These are phyloP conservation scores for Calonectria leucothoes DNA, from an alignment of 2,329 filamentous ascomycete genomes.

Conservation along the genomic window DNA sequence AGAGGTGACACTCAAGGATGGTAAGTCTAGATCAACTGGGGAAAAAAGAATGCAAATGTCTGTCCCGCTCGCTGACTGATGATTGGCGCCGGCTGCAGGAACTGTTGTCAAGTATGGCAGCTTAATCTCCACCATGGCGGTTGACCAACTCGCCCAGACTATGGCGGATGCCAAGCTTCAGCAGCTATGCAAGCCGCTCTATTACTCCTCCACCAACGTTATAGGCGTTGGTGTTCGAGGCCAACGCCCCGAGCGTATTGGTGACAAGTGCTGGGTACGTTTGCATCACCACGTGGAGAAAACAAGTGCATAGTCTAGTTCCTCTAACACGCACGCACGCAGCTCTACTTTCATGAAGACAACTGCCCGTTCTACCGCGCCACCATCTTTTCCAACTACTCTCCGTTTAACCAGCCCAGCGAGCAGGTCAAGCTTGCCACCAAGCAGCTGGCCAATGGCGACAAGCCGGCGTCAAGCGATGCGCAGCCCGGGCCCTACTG, in stretches of 20 bases:
- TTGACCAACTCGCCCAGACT: conserved; percentile 86
- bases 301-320: no score
- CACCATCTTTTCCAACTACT: conserved; percentile 99
- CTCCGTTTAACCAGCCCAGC: conserved; percentile 94
- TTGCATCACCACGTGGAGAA: background rate
- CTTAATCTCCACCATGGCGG: conserved; percentile 95
- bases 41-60: no score
- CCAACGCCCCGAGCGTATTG: conserved; percentile 90
- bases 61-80: no score
- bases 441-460: conserved; percentile 85
- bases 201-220: conserved; percentile 97
- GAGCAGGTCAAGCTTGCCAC: conserved; percentile 87
- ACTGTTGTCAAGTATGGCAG: conserved; percentile 91
- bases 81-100: no score
- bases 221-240: conserved; percentile 96
- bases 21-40: background rate
- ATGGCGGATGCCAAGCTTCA: conserved; percentile 90
- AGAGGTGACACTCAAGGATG: conserved; percentile 66
- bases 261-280: conserved; percentile 97
- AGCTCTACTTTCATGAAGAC: conserved; percentile 98
- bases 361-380: conserved; percentile 99
- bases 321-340: background rate
- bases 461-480: conserved; percentile 77
- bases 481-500: conserved; percentile 94
- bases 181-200: conserved; percentile 87